Evolutionary conservation across 805 yeast genomes (phyloP).

Genomic region (Myxozyma neotropica): DNA sequence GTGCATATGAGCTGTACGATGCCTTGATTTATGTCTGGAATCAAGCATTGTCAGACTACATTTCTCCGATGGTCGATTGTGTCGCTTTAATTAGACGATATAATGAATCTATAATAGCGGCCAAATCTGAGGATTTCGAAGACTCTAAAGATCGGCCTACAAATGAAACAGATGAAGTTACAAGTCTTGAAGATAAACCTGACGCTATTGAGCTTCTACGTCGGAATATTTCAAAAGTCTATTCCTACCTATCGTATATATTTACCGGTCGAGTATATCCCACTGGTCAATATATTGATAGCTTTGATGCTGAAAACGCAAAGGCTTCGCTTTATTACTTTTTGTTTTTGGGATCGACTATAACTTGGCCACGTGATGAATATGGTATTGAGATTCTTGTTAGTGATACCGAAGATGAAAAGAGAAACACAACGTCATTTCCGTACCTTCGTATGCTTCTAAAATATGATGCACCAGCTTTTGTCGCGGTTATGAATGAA

Average conservation of each 20-base stretch:
- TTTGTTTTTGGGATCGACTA: constrained; percentile 56
- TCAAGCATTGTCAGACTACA: constrained; percentile 65
- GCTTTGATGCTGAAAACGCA: constrained; percentile 45
- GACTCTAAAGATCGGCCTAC: constrained; percentile 29
- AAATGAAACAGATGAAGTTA: background rate
- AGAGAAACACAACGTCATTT: constrained; percentile 54
- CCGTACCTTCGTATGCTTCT: constrained; percentile 69
- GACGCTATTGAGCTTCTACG: constrained; percentile 32
- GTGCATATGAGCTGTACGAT: constrained; percentile 58
- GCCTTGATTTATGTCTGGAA: constrained; percentile 74
- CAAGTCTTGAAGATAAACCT: constrained; percentile 22
- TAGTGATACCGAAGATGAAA: constrained; percentile 34
- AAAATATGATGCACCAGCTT: constrained; percentile 57
- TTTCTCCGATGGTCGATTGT: constrained; percentile 69
- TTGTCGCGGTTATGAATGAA: constrained; percentile 72
- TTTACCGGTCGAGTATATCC: constrained; percentile 84
- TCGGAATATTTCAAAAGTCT: constrained; percentile 45
- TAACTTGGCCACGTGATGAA: constrained; percentile 52
- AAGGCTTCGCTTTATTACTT: constrained; percentile 58
- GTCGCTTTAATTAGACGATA: constrained; percentile 41
- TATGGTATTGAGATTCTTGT: constrained; percentile 45
- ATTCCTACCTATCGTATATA: constrained; percentile 65
- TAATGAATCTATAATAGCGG: background rate
- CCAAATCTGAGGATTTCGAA: constrained; percentile 1
- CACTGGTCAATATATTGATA: constrained; percentile 54